Conservation (phyloP, 2,329 filamentous ascomycete species). For the Hypomyces perniciosus region DNA sequence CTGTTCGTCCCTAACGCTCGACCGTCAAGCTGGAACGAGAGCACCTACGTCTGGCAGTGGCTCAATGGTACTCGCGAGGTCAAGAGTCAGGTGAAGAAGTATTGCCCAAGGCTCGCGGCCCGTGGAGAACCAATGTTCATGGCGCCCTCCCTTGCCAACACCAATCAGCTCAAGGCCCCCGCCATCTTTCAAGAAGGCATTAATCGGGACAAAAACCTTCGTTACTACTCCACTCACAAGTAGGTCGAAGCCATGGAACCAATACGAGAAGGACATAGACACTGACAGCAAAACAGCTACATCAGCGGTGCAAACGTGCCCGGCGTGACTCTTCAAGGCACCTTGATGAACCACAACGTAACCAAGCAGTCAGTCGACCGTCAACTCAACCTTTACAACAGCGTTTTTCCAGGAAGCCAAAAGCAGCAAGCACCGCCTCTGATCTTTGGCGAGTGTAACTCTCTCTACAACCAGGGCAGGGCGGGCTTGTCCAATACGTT, state of each 20-base stretch:
- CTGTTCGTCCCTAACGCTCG: constrained; percentile 49
- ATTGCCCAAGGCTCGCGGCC: constrained; percentile 43
- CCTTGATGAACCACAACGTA: constrained; percentile 57
- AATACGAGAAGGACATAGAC: neutral
- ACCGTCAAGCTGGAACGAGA: constrained; percentile 48
- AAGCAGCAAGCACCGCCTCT: constrained; percentile 35
- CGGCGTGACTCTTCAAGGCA: constrained; percentile 56
- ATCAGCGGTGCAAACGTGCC: constrained; percentile 54
- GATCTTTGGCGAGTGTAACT: constrained; percentile 57
- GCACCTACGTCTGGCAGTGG: constrained; percentile 52
- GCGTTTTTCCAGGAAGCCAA: constrained; percentile 26
- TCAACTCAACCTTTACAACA: constrained; percentile 42
- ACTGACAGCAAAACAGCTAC: constrained; percentile 39
- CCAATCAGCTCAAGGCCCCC: constrained; percentile 46
- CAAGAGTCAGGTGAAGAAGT: constrained; percentile 34
- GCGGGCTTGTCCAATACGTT: constrained; percentile 59
- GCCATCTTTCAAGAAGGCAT: constrained; percentile 49
- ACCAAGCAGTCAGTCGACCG: constrained; percentile 42
- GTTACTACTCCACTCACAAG: constrained; percentile 55
- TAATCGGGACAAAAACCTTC: constrained; percentile 42
- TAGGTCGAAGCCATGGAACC: constrained; percentile 24
- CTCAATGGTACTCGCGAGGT: constrained; percentile 48
- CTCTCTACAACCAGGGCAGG: constrained; percentile 55
- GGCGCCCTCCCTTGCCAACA: constrained; percentile 53
- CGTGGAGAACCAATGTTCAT: constrained; percentile 31